Base-by-base conservation (phyloP, 305 asterid genomes). In the Ajuga reptans region DNA sequence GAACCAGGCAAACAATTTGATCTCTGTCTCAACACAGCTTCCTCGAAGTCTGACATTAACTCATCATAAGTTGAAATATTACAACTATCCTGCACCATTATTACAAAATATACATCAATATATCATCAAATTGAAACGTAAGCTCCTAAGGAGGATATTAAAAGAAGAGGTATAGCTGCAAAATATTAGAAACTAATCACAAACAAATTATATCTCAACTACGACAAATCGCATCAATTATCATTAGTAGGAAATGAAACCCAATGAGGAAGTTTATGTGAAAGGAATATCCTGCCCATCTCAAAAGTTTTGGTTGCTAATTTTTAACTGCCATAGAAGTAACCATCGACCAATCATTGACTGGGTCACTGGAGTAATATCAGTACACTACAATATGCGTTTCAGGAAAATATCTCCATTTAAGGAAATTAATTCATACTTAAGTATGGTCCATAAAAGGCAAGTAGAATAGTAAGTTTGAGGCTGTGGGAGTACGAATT, bases 1-100 rank as follows among this genome's bases (percentile, higher is more conserved):
- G 89, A 81, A 77, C 92, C 89, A 57, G 91, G 88, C 75, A 82
- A 63, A 77, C 83, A 82, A 73, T 72, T 77, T 11, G 88, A 77
- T 64, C 95, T 81, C 81, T 89, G 95, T 75, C 79, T 82, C 42
- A 64, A 46, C 64, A 94, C 72, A 7, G 98, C 97, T 73, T 89
- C 94, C 82, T 89, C 97, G 37, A 94, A 88, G 80, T 91, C 97
- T 55, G 85, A 81, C 95, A 94, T 94, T 78, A 94, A 75, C 72
- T 94, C 95, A 60, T 86, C 82, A 43, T 88, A 87, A 78, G 85
- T 87, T 56, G 91, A 81, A 73, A 75, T 66, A 36, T 73, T 85
- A 47, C 62, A 58, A 75, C 77, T 73, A 57, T 78, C 88, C 97
- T 92, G 86, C 66, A 52, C 69, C 85, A 72, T 50, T 8, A 50